phyloP scores from a whole-genome alignment of 1,139 yeast species.

The Protomyces macrosporus region DNA sequence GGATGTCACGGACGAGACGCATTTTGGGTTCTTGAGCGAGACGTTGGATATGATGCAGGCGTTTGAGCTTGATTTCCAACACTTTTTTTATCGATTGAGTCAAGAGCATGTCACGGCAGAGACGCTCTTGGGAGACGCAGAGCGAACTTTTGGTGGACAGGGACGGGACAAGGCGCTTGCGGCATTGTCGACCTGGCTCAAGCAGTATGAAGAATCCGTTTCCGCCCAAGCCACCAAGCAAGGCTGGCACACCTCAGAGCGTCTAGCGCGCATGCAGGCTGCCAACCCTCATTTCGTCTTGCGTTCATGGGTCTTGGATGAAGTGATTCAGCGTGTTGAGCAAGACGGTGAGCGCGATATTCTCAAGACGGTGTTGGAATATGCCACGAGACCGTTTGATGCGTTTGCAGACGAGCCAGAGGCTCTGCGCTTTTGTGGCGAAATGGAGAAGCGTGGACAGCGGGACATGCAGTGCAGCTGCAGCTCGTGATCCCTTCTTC shows the following conservation, averaged over 20 bases:
- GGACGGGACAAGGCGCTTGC: slow-evolving; percentile 37
- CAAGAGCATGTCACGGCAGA: slow-evolving; percentile 37
- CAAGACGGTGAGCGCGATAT: slow-evolving; percentile 33
- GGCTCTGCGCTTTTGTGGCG: slow-evolving; percentile 31
- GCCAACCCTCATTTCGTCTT: slow-evolving; percentile 79
- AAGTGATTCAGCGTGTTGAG: slow-evolving; percentile 51
- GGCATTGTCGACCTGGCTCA: slow-evolving; percentile 42
- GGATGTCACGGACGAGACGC: slow-evolving; percentile 41
- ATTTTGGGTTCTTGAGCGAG: slow-evolving; percentile 48
- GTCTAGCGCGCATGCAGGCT: slow-evolving; percentile 44
- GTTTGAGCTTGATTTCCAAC: slow-evolving; percentile 70
- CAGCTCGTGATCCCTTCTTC: neutral
- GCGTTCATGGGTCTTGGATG: slow-evolving; percentile 79
- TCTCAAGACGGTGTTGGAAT: slow-evolving; percentile 38
- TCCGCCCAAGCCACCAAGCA: slow-evolving; percentile 41
- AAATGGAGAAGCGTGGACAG: neutral
- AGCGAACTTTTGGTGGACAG: slow-evolving; percentile 34
- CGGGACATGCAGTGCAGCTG: neutral
- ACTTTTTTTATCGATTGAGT: slow-evolving; percentile 65
- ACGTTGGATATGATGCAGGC: slow-evolving; percentile 54
- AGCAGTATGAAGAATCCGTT: slow-evolving; percentile 43
- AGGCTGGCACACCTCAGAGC: slow-evolving; percentile 34
- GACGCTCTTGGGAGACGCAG: neutral
- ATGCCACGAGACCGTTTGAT: slow-evolving; percentile 41
- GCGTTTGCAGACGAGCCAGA: slow-evolving; percentile 37